phyloP scores from a whole-genome alignment of 208 protist species.

The Acanthamoeba lenticulata region DNA sequence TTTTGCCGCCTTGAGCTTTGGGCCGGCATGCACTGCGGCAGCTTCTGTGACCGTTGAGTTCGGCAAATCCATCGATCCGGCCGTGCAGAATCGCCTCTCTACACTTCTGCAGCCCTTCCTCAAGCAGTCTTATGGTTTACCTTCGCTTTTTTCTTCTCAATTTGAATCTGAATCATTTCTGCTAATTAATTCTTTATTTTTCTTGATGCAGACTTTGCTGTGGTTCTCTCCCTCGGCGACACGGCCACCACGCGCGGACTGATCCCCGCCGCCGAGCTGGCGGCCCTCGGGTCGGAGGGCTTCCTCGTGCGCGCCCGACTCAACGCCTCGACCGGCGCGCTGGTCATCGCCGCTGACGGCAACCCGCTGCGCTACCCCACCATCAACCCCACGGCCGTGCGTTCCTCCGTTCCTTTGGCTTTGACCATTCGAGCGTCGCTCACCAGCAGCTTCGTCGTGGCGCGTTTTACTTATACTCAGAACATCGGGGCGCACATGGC shows the following conservation, averaged over 20 bases:
- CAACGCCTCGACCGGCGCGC: background rate
- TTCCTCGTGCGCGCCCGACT: background rate
- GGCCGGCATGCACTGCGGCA: no score
- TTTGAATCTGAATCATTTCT: no score
- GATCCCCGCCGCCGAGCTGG: constrained; percentile 6
- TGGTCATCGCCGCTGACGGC: constrained; percentile 28
- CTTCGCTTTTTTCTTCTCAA: background rate
- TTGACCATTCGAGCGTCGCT: background rate
- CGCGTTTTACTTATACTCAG: background rate
- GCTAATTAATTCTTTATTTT: no score
- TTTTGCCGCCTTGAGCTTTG: no score
- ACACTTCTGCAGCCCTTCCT: background rate
- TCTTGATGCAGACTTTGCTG: no score
- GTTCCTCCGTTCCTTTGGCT: background rate
- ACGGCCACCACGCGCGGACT: constrained; percentile 3
- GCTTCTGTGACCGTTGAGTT: constrained; percentile 21
- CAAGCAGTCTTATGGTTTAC: no score
- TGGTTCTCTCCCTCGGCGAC: constrained; percentile 34
- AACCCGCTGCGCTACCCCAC: constrained; percentile 14
- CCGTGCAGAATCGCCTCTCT: background rate
- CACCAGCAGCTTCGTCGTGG: no score
- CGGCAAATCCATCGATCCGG: background rate
- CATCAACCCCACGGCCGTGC: background rate
- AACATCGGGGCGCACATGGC: constrained; percentile 57
- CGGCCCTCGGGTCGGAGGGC: background rate